These are phyloP conservation scores for Zygoascus biomembranicola DNA, from an alignment of 805 yeast genomes.

Conservation along the genomic window DNA sequence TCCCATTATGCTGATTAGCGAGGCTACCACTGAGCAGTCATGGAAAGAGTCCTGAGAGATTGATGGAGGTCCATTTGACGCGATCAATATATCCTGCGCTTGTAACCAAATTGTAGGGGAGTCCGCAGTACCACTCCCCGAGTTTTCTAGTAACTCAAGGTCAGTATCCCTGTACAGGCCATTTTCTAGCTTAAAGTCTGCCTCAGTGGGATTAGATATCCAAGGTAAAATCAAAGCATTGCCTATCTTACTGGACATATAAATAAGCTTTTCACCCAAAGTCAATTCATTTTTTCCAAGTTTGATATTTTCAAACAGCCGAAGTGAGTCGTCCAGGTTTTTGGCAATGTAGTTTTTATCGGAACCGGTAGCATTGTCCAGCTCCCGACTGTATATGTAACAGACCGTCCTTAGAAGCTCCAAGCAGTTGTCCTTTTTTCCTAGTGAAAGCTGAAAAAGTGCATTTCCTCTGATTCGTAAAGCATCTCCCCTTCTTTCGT, in stretches of 20 bases:
- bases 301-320: conserved; percentile 9
- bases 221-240: conserved; percentile 10
- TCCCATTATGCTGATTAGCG: conserved; percentile 45
- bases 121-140: conserved; percentile 4
- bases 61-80: conserved; percentile 3
- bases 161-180: conserved; percentile 10
- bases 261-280: conserved; percentile 18
- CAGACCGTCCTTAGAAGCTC: conserved; percentile 6
- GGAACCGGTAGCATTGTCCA: neutral
- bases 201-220: conserved; percentile 3
- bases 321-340: conserved; percentile 3
- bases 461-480: conserved; percentile 6
- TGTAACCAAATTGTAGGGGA: conserved; percentile 8
- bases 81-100: conserved; percentile 4
- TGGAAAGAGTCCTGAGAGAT: conserved; percentile 28
- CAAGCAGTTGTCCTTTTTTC: conserved; percentile 9
- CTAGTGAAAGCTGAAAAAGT: conserved; percentile 13
- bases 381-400: neutral
- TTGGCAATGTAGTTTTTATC: neutral
- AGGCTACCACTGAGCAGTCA: conserved; percentile 71
- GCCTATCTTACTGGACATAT: conserved; percentile 27
- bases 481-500: neutral
- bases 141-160: conserved; percentile 10
- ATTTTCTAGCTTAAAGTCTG: conserved; percentile 10
- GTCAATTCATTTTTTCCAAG: conserved; percentile 9